Evolutionary conservation across 805 yeast species (phyloP), one percentile per base, ranked within the genome.

Genomic region (Pichia membranifaciens): DNA sequence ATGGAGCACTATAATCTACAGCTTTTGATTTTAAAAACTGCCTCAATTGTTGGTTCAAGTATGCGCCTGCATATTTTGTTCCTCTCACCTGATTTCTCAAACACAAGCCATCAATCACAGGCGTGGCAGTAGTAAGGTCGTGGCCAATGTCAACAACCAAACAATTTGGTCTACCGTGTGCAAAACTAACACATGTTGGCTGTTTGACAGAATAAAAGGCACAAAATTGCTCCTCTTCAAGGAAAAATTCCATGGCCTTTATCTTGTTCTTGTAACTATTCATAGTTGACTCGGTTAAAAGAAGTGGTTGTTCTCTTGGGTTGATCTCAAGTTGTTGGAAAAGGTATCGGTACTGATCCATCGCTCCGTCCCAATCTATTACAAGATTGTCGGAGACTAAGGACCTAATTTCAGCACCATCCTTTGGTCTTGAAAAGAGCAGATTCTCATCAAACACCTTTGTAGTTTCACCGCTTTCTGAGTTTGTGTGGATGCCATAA

Each of bases 251-350:
- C 59, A 90, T 70, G 7, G 89, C 75, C 55, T 78, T 81, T 47
- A 71, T 73, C 54, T 91, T 80, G 62, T 86, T 84, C 38, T 68
- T 74, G 20, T 72, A 75, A 3, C 84, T 70, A 50, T 87, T 82
- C 96, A 96, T 86, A 12, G 87, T 82, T 2, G 95, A 90, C 68
- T 90, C 96, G 0, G 96, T 89, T 38, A 88, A 63, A 46, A 90
- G 66, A 28, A 87, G 70, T 7, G 97, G 96, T 60, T 82, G 86
- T 50, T 84, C 87, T 17, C 62, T 61, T 45, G 78, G 74, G 45
- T 79, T 75, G 10, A 84, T 71, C 37, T 71, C 68, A 51, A 86
- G 60, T 18, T 69, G 66, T 18, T 76, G 66, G 53, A 87, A 75
- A 48, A 82, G 73, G 66, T 79, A 75, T 6, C 70, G 67, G 76